Evolutionary conservation across 2,329 filamentous ascomycete species (phyloP).

Genomic region (Hypomyces rosellus): DNA sequence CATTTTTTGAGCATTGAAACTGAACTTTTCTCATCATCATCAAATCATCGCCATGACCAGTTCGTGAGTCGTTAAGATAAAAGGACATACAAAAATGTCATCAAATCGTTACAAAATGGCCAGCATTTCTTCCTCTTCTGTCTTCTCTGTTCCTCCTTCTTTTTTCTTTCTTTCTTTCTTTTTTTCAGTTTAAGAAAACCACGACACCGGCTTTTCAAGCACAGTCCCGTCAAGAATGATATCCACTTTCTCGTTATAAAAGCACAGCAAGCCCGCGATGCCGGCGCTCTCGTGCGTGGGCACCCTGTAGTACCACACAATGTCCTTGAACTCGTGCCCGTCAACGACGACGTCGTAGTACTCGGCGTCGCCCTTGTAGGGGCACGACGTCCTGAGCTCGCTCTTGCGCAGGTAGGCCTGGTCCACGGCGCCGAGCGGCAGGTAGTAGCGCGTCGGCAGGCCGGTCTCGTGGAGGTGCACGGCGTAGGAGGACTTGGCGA

Average conservation of each 20-base stretch:
- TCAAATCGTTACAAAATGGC: not conserved
- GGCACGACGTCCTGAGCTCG: slow-evolving; percentile 50
- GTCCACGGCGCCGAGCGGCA: slow-evolving; percentile 47
- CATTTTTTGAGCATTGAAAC: too few relatives aligned
- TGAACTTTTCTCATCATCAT: too few relatives aligned
- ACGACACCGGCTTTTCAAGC: slow-evolving; percentile 21
- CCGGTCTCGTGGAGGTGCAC: slow-evolving; percentile 56
- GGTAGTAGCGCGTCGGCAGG: slow-evolving; percentile 53
- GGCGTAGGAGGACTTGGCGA: slow-evolving; percentile 40
- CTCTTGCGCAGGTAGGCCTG: slow-evolving; percentile 41
- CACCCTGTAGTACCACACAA: slow-evolving; percentile 57
- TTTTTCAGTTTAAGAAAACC: not conserved
- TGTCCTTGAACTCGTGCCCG: slow-evolving; percentile 38
- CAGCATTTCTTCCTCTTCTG: not conserved
- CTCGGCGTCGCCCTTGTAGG: slow-evolving; percentile 60
- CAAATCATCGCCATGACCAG: too few relatives aligned
- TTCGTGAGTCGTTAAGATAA: too few relatives aligned
- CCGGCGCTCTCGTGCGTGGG: slow-evolving; percentile 50
- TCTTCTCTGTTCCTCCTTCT: not conserved
- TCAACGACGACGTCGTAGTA: slow-evolving; percentile 52
- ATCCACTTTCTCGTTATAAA: slow-evolving; percentile 64
- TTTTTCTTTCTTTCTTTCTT: not conserved
- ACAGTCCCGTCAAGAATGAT: slow-evolving; percentile 48
- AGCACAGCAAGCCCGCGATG: slow-evolving; percentile 53
- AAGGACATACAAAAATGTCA: not conserved